Conservation (phyloP, 2,329 filamentous ascomycete species). For the Dryadomyces quercus-mongolicae region DNA sequence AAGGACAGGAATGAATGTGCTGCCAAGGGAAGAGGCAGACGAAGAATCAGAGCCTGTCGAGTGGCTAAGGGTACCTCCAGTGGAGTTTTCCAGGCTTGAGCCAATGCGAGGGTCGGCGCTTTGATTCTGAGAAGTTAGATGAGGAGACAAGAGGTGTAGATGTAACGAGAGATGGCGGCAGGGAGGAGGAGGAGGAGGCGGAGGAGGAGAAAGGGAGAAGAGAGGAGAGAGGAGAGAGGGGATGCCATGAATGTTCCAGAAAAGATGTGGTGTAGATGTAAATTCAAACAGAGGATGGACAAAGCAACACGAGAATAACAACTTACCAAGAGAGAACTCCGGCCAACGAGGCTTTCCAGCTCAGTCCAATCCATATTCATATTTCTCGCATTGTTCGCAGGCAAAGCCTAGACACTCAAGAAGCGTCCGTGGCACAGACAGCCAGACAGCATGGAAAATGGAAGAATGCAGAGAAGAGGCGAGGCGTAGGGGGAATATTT, state of each 20-base stretch:
- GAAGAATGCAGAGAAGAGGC: not conserved
- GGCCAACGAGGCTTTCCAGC: not conserved
- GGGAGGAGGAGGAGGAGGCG: too few species aligned
- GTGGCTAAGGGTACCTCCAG: conserved; percentile 24
- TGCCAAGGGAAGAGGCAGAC: conserved; percentile 28
- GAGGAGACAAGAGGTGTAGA: not conserved
- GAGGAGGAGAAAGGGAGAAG: not conserved
- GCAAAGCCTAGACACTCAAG: not conserved
- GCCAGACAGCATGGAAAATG: not conserved
- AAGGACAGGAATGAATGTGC: conserved; percentile 41
- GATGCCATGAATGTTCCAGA: not conserved
- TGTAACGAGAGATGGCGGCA: not conserved
- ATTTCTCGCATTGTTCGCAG: not conserved
- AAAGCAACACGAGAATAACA: not conserved
- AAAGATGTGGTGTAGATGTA: not conserved
- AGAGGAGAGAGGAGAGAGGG: not conserved
- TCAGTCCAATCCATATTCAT: not conserved
- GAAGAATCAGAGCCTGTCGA: conserved; percentile 23
- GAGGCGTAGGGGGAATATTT: not conserved
- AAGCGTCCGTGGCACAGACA: not conserved
- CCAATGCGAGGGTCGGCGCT: conserved; percentile 28
- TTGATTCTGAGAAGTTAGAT: conserved; percentile 14
- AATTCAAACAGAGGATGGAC: not conserved
- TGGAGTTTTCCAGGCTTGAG: conserved; percentile 28
- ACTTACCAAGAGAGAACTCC: not conserved